Evolutionary conservation across 768 basidiomycete genomes (phyloP), one percentile per base, ranked within the genome.

Genomic region (Mycena galericulata): DNA sequence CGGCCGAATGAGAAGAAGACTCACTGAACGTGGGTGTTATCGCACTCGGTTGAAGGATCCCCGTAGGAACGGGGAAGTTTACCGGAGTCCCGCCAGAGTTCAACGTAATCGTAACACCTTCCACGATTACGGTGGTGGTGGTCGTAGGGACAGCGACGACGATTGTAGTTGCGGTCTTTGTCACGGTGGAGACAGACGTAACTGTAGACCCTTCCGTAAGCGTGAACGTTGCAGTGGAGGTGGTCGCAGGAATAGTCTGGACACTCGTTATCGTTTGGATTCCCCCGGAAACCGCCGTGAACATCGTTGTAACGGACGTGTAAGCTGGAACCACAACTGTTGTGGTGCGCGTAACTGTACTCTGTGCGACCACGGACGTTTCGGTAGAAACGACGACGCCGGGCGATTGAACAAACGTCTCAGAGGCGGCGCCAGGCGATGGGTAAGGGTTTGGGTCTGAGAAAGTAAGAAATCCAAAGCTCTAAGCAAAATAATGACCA

Each of bases 401-500:
- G 2, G 57, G 43, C 29, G 43, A 8, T 46, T 59, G 45, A 3
- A 65, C 45, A 45, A 65, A 65, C 4, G 63, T 65, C 46, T 65
- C 63, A 0, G 63, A 56, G 15, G 22, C 36, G 15, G 63, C 63
- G 20, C 45, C 45, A 15, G 63, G 36, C 15, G 63, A 40, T 9
- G 63, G 63, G 45, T 27, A 47, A 12, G 63, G 63, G 32, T 65
- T 65, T 2, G 63, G 63, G 29, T 65, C 63, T 65, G 55, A 30
- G 6, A n/a, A 62, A 10, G 18, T 4, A 22, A 54, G 30, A 17
- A 2, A 29, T 17, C 43, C n/a, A 50, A 22, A 50, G 51, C 24
- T n/a, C 17, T 3, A 5, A 2, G 50, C 53, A 30, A 20, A 22
- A 14, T 9, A 2, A 6, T 2, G 2, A 53, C 4, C 30, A 65